phyloP scores from a whole-genome alignment of 306 rosid genomes.

The Bauhinia variegata region DNA sequence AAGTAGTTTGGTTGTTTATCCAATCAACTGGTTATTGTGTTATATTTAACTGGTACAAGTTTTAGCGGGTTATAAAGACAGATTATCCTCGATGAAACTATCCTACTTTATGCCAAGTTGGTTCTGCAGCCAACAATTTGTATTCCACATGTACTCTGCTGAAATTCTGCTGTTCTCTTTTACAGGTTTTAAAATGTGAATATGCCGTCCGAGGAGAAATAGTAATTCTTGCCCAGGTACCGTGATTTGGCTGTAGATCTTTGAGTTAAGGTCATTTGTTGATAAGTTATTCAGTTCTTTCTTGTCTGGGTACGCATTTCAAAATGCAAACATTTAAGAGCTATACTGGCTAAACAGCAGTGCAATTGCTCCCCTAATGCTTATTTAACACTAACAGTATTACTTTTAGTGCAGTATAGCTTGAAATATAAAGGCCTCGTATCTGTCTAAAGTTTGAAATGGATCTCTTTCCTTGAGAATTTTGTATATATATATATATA shows the following conservation, averaged over 20 bases:
- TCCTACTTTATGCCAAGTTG: neutral
- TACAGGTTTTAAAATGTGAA: constrained; percentile 87
- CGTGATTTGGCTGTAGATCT: constrained; percentile 16
- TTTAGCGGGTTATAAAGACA: too few species aligned
- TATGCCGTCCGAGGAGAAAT: constrained; percentile 97
- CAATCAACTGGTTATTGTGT: neutral
- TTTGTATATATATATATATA: too few species aligned
- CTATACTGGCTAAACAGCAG: too few species aligned
- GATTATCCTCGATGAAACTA: neutral
- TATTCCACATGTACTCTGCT: constrained; percentile 20
- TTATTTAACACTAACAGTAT: constrained; percentile 10
- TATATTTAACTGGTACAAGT: too few species aligned
- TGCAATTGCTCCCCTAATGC: neutral
- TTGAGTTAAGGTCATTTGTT: constrained; percentile 12
- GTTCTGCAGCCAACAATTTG: constrained; percentile 8
- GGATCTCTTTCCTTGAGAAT: neutral
- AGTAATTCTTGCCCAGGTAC: constrained; percentile 92
- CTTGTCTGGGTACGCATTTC: constrained; percentile 1
- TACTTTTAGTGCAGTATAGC: neutral
- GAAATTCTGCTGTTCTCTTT: constrained; percentile 12
- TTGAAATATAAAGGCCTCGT: constrained; percentile 16
- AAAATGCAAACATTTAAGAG: too few species aligned
- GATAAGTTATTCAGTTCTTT: neutral
- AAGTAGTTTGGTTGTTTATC: constrained; percentile 12
- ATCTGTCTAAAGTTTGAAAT: neutral